Evolutionary conservation across 1,284 basidiomycete species (phyloP).

Genomic region (Blastosporella zonata): DNA sequence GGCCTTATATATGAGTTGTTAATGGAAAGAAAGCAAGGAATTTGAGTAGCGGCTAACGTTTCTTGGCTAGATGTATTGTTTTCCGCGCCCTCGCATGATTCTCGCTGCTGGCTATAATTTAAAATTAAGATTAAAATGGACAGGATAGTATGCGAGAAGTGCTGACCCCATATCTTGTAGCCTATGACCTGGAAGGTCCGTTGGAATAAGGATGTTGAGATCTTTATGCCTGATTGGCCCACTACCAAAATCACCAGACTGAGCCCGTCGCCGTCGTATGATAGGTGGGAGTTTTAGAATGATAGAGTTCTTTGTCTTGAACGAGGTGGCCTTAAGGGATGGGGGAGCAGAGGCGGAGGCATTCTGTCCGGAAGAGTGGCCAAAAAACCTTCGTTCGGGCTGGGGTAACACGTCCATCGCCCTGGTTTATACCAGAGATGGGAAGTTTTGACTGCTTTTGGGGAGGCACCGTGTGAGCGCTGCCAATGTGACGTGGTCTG

Average conservation of each 20-base stretch:
- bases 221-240: constrained; percentile 12
- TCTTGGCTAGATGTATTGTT: constrained; percentile 6
- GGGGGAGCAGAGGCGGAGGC: constrained; percentile 14
- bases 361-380: constrained; percentile 21
- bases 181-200: not conserved
- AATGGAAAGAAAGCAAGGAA: not conserved
- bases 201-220: constrained; percentile 4
- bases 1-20: constrained; percentile 16
- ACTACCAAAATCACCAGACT: constrained; percentile 5
- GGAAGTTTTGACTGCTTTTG: not conserved
- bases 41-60: constrained; percentile 10
- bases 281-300: constrained; percentile 14
- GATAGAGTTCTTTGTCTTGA: constrained; percentile 14
- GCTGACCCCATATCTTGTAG: constrained; percentile 11
- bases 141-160: not conserved
- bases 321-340: constrained; percentile 15
- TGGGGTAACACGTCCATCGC: constrained; percentile 10
- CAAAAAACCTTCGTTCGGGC: constrained; percentile 19
- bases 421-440: not conserved
- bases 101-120: not conserved
- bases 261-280: constrained; percentile 8
- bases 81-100: constrained; percentile 1
- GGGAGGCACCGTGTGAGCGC: not conserved
- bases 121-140: not conserved
- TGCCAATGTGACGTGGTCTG: constrained; percentile 6